Conservation (phyloP, 2,329 filamentous ascomycete species). For the Trichoderma sp. region DNA sequence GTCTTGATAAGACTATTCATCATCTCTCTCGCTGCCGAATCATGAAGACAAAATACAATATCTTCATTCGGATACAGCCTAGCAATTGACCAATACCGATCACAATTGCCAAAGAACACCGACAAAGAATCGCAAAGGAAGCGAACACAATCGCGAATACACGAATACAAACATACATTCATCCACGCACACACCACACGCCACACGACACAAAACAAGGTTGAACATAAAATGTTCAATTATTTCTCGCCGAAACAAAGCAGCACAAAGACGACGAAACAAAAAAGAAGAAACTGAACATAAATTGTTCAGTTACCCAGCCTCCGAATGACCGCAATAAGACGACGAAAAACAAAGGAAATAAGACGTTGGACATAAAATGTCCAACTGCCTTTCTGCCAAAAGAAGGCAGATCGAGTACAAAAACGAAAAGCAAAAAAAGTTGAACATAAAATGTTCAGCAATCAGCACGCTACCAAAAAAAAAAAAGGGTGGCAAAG, state of each 20-base stretch:
- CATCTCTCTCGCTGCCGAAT: background rate
- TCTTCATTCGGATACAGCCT: background rate
- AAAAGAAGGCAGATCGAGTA: background rate
- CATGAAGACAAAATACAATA: background rate
- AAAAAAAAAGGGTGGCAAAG: background rate
- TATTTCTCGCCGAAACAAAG: background rate
- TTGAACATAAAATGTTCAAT: background rate
- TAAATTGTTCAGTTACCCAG: background rate
- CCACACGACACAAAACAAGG: too few species aligned
- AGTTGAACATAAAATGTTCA: background rate
- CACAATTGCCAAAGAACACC: background rate
- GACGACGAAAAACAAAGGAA: background rate
- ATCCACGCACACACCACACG: background rate
- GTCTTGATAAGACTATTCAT: background rate
- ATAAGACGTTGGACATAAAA: background rate
- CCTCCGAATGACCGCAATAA: background rate
- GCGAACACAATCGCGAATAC: background rate
- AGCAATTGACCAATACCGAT: background rate
- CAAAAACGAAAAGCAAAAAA: background rate
- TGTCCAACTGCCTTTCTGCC: background rate
- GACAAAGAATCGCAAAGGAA: background rate
- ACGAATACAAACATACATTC: background rate
- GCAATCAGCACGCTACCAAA: background rate
- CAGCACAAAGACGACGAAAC: background rate
- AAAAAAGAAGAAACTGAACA: background rate